phyloP scores from a whole-genome alignment of 2,329 filamentous ascomycete species.

The Claviceps quebecensis region DNA sequence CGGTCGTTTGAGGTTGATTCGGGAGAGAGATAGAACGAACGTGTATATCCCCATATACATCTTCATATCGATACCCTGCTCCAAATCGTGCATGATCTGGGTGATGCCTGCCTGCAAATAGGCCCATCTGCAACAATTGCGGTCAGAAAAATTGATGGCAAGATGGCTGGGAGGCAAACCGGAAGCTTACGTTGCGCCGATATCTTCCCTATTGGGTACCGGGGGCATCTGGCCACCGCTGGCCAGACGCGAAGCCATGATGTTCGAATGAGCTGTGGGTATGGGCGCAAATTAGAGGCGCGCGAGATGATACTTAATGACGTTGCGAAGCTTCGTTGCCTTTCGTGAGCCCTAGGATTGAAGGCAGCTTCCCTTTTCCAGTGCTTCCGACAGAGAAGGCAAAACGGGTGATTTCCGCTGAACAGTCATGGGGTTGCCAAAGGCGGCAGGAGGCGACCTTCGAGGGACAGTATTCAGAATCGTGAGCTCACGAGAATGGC shows the following conservation, averaged over 20 bases:
- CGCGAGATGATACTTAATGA: conserved; percentile 2
- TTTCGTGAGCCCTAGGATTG: too few species aligned
- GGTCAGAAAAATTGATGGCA: conserved; percentile 11
- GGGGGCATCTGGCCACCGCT: conserved; percentile 35
- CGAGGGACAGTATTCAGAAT: background rate
- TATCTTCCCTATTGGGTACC: conserved; percentile 47
- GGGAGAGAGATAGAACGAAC: conserved; percentile 26
- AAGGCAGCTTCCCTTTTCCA: background rate
- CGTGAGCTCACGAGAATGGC: background rate
- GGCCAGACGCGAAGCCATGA: conserved; percentile 23
- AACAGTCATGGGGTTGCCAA: background rate
- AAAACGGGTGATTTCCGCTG: background rate
- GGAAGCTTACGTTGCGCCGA: conserved; percentile 31
- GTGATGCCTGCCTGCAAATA: conserved; percentile 82
- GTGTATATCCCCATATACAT: conserved; percentile 98
- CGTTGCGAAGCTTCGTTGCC: background rate
- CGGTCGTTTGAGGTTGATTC: background rate
- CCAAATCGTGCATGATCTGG: conserved; percentile 84
- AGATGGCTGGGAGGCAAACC: background rate
- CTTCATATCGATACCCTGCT: conserved; percentile 85
- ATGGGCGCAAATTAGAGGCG: background rate
- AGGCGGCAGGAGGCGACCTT: background rate
- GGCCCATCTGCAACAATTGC: conserved; percentile 50
- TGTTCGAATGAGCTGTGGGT: background rate
- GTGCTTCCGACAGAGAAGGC: background rate